Evolutionary conservation across 2,329 filamentous ascomycete species (phyloP), one percentile per base, ranked within the genome.

Genomic region (Ascochyta clinopodiicola): DNA sequence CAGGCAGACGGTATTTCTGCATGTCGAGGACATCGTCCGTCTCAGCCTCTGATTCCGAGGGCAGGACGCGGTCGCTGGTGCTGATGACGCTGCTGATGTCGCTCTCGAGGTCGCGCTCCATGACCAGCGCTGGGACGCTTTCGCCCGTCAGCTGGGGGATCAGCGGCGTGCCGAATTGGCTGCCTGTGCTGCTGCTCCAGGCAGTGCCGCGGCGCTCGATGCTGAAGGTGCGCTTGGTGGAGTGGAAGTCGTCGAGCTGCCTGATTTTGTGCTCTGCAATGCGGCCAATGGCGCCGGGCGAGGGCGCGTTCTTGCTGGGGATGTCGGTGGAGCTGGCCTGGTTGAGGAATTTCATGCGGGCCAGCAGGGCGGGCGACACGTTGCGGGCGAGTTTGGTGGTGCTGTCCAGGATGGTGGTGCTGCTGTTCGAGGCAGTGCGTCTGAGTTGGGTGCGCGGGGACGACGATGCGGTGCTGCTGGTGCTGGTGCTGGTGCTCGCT

Each of bases 1-100:
- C 88, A 51, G 89, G 88, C 72, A 91, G 78, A 39, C 86, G 84
- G 71, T 91, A 92, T 75, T 92, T 91, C 70, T 89, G 84, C 52
- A 85, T 88, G 76, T 92, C 89, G 82, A 89, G 87, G 62, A 84
- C 83, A 74, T 86, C 58, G 44, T 58, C 51, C 44, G 68, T 64
- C 31, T 67, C 69, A 27, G 78, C 73, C 82, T 87, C 77, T 7
- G 74, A 78, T 60, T 81, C 79, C 27, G 78, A 78, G n/a, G 80
- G 78, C 46, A 79, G 76, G 50, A 86, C 78, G 61, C 81, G 79
- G 66, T 82, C 79, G 71, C 84, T 83, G 71, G 84, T 82, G 70
- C 77, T 80, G 48, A 81, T 73, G 64, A 80, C 73, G 59, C 77
- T 80, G 55, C 77, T 80, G 50, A 72, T 71, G 63, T 81, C 78